Conservation (phyloP, 176 grass and related monocot genomes). For the Zoysia japonica region DNA sequence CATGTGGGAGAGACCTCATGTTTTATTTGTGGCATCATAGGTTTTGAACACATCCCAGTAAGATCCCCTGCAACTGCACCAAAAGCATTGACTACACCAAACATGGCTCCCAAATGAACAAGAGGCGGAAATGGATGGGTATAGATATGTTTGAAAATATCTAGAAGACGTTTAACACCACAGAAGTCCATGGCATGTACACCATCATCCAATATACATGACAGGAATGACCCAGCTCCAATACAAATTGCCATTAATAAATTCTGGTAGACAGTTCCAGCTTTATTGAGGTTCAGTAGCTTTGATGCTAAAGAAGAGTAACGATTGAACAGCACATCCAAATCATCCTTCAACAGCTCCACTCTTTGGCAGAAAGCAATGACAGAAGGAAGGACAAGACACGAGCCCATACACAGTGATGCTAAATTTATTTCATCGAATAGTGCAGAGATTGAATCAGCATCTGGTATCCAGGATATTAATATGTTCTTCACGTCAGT, state of each 20-base stretch:
- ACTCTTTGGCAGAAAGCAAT: constrained; percentile 82
- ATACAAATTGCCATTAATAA: constrained; percentile 79
- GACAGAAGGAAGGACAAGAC: constrained; percentile 74
- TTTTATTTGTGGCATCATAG: constrained; percentile 48
- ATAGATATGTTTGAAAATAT: constrained; percentile 66
- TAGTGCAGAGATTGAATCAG: constrained; percentile 38
- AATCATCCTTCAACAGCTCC: constrained; percentile 67
- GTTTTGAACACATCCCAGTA: constrained; percentile 44
- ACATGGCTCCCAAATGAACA: constrained; percentile 82
- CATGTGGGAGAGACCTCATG: constrained; percentile 48
- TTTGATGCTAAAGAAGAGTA: constrained; percentile 73
- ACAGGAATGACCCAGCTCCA: constrained; percentile 80
- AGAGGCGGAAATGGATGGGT: constrained; percentile 61
- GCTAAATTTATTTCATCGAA: constrained; percentile 55
- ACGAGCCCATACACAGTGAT: constrained; percentile 73
- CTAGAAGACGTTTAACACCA: constrained; percentile 62
- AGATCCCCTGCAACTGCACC: constrained; percentile 75
- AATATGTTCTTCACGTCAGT: constrained; percentile 78
- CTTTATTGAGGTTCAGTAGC: constrained; percentile 67
- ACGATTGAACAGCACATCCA: constrained; percentile 66
- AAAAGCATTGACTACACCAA: constrained; percentile 86
- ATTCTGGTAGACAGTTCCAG: constrained; percentile 71
- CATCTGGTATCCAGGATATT: constrained; percentile 72
- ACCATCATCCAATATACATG: constrained; percentile 71
- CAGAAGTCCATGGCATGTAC: constrained; percentile 65